phyloP scores from a whole-genome alignment of 1,139 yeast species.

The Candida dubliniensis region DNA sequence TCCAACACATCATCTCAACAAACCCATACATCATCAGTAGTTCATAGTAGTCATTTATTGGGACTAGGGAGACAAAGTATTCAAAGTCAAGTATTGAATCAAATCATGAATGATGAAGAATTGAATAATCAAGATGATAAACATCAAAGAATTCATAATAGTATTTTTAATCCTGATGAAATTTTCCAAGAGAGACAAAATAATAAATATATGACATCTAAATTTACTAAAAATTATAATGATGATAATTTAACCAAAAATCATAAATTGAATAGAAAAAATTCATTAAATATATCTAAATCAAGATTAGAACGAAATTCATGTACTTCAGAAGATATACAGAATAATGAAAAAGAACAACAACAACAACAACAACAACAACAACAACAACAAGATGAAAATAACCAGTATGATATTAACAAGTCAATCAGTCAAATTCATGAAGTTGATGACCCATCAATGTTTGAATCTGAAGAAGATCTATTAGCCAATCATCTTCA shows the following conservation, averaged over 20 bases:
- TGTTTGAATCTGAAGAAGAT: neutral
- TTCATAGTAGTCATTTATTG: slow-evolving; percentile 27
- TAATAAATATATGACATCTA: slow-evolving; percentile 27
- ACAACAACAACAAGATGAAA: neutral
- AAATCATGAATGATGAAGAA: slow-evolving; percentile 24
- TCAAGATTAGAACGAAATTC: slow-evolving; percentile 10
- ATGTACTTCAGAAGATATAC: slow-evolving; percentile 1
- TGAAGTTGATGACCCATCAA: slow-evolving; percentile 7
- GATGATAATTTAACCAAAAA: slow-evolving; percentile 17
- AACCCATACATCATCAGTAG: slow-evolving; percentile 29
- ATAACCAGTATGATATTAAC: neutral
- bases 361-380: neutral
- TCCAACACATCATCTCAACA: slow-evolving; percentile 20
- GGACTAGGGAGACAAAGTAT: slow-evolving; percentile 35
- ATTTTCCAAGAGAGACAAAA: slow-evolving; percentile 38
- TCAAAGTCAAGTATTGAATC: slow-evolving; percentile 31
- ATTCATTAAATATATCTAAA: slow-evolving; percentile 13
- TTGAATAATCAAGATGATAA: slow-evolving; percentile 19
- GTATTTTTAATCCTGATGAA: slow-evolving; percentile 33
- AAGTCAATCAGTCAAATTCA: slow-evolving; percentile 4
- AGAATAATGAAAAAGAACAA: slow-evolving; percentile 1
- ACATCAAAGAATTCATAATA: slow-evolving; percentile 18
- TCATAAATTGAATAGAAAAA: slow-evolving; percentile 10
- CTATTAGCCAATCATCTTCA: slow-evolving; percentile 1
- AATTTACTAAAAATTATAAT: slow-evolving; percentile 28